These are phyloP conservation scores for Candida maesae DNA, from an alignment of 805 yeast genomes.

Conservation along the genomic window DNA sequence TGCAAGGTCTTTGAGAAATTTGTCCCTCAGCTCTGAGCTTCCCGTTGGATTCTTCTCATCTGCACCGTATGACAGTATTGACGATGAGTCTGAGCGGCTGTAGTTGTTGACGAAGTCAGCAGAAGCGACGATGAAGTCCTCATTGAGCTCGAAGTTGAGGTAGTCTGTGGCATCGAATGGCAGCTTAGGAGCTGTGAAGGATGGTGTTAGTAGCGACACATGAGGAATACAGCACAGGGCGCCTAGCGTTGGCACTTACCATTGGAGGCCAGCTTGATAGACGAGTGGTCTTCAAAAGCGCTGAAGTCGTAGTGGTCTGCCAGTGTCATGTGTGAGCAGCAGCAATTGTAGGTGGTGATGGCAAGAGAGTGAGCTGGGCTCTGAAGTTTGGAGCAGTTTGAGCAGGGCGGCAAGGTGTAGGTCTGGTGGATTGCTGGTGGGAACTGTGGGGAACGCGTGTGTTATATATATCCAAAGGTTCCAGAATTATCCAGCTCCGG, in stretches of 20 bases:
- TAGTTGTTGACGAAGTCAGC: conserved; percentile 23
- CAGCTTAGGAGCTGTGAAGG: conserved; percentile 15
- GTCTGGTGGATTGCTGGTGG: too few relatives aligned
- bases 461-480: too few relatives aligned
- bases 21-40: too few relatives aligned
- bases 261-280: neutral
- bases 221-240: neutral
- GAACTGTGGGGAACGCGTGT: too few relatives aligned
- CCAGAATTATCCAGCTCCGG: too few relatives aligned
- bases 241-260: neutral
- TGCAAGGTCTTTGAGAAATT: too few relatives aligned
- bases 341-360: neutral
- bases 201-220: too few relatives aligned
- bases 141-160: conserved; percentile 22
- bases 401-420: too few relatives aligned
- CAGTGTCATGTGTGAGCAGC: neutral
- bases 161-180: conserved; percentile 26
- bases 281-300: neutral
- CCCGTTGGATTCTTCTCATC: too few relatives aligned
- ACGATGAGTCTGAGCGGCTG: neutral
- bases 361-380: too few relatives aligned
- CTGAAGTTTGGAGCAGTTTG: too few relatives aligned
- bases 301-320: neutral
- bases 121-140: conserved; percentile 18
- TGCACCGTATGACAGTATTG: neutral